phyloP scores from a whole-genome alignment of 805 yeast genomes.

The Candida patagonica region DNA sequence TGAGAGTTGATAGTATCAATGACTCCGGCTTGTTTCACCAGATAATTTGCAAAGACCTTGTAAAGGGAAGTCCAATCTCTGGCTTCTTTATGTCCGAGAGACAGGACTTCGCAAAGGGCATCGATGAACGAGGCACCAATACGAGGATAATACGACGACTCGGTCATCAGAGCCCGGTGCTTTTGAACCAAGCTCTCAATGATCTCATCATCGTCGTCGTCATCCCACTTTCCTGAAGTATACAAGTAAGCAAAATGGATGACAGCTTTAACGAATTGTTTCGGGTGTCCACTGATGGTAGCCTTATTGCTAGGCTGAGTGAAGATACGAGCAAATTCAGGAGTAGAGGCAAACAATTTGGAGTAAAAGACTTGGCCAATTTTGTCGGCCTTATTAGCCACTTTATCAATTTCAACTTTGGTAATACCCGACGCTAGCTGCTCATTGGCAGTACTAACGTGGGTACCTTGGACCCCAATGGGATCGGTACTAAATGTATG shows the following conservation, averaged over 20 bases:
- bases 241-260: slow-evolving; percentile 37
- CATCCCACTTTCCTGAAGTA: slow-evolving; percentile 53
- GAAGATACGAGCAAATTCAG: slow-evolving; percentile 51
- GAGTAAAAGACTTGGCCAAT: slow-evolving; percentile 47
- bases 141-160: slow-evolving; percentile 55
- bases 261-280: slow-evolving; percentile 3
- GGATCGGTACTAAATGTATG: neutral
- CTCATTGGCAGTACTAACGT: neutral
- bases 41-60: slow-evolving; percentile 48
- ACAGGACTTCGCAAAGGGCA: slow-evolving; percentile 44
- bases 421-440: slow-evolving; percentile 1
- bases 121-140: slow-evolving; percentile 48
- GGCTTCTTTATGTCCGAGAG: slow-evolving; percentile 45
- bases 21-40: slow-evolving; percentile 45
- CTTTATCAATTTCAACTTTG: slow-evolving; percentile 11
- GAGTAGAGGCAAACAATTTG: slow-evolving; percentile 43
- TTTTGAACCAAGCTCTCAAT: slow-evolving; percentile 54
- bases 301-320: slow-evolving; percentile 48
- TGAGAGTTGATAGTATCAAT: slow-evolving; percentile 33
- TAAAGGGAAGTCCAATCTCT: slow-evolving; percentile 61
- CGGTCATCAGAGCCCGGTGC: slow-evolving; percentile 55
- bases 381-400: slow-evolving; percentile 39
- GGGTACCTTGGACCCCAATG: slow-evolving; percentile 3
- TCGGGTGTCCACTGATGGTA: slow-evolving; percentile 44
- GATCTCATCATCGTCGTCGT: slow-evolving; percentile 43